Evolutionary conservation across 768 basidiomycete genomes (phyloP), one percentile per base, ranked within the genome.

Genomic region (Guyanaporus albipodus): DNA sequence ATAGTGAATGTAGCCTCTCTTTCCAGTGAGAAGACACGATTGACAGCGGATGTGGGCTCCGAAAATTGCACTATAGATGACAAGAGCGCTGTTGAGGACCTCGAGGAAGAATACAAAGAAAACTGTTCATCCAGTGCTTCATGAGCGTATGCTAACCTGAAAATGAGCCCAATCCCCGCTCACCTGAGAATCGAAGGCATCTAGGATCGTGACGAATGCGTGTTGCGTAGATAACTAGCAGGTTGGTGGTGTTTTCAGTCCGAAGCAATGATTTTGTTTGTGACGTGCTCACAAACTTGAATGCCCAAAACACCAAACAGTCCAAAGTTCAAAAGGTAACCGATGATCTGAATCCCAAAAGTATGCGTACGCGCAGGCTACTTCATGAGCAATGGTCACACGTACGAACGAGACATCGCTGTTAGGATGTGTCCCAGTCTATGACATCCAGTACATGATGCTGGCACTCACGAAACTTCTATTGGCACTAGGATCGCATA

Each of bases 271-370:
- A n/a, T n/a, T 6, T 26, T 22, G n/a, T 26, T 17, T 4, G 7
- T 12, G 8, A 23, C 12, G 18, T 18, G 43, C 46, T 48, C 6
- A 51, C 50, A 51, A 28, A 43, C 32, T 49, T 51, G 50, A 29
- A 38, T 26, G 27, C 24, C 29, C 21, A 51, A 11, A 15, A 43
- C 31, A 5, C 50, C 50, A 6, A 51, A 24, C 12, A 51, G 31
- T 4, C 47, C 36, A 35, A 51, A 51, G 32, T 43, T 51, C n/a
- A 51, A 11, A 24, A 51, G 40, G 47, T 49, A 49, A 6, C 50
- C 50, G 9, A 51, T 6, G 10, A 18, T 42, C 50, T 51, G 14
- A 7, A 47, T 21, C 9, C 9, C 19, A 22, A 27, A n/a, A 15
- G 18, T 32, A 31, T 11, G 27, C 10, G 18, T 12, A 11, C 18